Conservation (phyloP, 2,329 filamentous ascomycete species). For the Penicillium sp. region DNA sequence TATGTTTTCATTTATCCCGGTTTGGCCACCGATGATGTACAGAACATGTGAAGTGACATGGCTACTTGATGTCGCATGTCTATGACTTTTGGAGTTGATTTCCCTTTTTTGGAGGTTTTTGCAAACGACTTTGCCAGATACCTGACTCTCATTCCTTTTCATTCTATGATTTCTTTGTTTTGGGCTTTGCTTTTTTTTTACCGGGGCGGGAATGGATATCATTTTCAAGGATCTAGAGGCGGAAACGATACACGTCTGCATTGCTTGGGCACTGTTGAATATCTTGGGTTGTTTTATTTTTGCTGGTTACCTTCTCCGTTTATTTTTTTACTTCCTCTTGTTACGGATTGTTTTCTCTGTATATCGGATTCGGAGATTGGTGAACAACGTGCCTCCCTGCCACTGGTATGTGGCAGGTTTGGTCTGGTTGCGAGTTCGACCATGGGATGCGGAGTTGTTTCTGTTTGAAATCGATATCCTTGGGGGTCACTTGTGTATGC, state of each 20-base stretch:
- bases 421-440: slow-evolving; percentile 34
- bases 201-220: slow-evolving; percentile 36
- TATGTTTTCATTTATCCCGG: slow-evolving; percentile 20
- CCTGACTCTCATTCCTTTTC: slow-evolving; percentile 20
- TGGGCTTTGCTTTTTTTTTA: slow-evolving; percentile 28
- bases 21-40: slow-evolving; percentile 41
- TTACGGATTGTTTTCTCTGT: slow-evolving; percentile 30
- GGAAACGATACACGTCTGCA: slow-evolving; percentile 49
- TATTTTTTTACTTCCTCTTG: slow-evolving; percentile 22
- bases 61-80: slow-evolving; percentile 37
- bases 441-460: slow-evolving; percentile 43
- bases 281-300: slow-evolving; percentile 32
- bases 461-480: slow-evolving; percentile 31
- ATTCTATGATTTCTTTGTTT: slow-evolving; percentile 29
- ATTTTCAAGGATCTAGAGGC: slow-evolving; percentile 44
- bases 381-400: slow-evolving; percentile 32
- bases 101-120: slow-evolving; percentile 27
- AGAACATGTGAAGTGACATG: slow-evolving; percentile 38
- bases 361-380: slow-evolving; percentile 36
- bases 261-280: slow-evolving; percentile 42
- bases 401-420: slow-evolving; percentile 33
- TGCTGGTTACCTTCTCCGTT: slow-evolving; percentile 22
- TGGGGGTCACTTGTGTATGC: slow-evolving; percentile 31
- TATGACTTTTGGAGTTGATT: slow-evolving; percentile 39
- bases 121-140: slow-evolving; percentile 31